Percentiles rank a stretch among this genome's conserved stretches.
Evolutionary conservation across 1,284 basidiomycete species (phyloP).

Genomic region (Inonotus obliquus): DNA sequence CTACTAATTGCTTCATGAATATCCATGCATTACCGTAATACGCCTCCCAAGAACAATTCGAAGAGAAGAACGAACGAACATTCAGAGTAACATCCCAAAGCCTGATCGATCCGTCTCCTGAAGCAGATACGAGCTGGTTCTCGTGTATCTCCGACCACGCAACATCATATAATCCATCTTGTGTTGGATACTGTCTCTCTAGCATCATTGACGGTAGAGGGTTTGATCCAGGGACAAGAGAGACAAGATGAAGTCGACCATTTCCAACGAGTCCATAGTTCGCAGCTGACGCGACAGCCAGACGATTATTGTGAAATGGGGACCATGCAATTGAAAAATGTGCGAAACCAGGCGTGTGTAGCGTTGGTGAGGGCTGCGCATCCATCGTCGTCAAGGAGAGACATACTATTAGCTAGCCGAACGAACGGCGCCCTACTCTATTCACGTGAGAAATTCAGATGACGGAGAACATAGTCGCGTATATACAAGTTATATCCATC

Average conservation of each 20-base stretch:
- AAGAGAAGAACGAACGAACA: conserved; percentile 35
- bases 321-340: conserved; percentile 90
- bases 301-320: conserved; percentile 78
- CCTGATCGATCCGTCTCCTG: conserved; percentile 88
- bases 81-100: conserved; percentile 90
- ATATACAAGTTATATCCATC: neutral
- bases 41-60: neutral
- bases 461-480: neutral
- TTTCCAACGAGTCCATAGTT: conserved; percentile 97
- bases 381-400: conserved; percentile 7
- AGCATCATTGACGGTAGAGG: conserved; percentile 43
- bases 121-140: conserved; percentile 87
- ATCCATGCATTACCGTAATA: conserved; percentile 20
- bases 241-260: conserved; percentile 76
- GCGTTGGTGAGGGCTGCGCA: conserved; percentile 24
- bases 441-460: neutral
- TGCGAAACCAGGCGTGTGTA: conserved; percentile 80
- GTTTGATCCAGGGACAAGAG: conserved; percentile 44
- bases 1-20: conserved; percentile 40
- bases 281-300: conserved; percentile 87
- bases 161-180: conserved; percentile 89
- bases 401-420: too few species aligned
- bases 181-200: conserved; percentile 84
- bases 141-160: conserved; percentile 95
- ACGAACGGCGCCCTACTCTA: too few species aligned